Conservation (phyloP, 2,329 filamentous ascomycete genomes). For the Graphilbum fragrans region DNA sequence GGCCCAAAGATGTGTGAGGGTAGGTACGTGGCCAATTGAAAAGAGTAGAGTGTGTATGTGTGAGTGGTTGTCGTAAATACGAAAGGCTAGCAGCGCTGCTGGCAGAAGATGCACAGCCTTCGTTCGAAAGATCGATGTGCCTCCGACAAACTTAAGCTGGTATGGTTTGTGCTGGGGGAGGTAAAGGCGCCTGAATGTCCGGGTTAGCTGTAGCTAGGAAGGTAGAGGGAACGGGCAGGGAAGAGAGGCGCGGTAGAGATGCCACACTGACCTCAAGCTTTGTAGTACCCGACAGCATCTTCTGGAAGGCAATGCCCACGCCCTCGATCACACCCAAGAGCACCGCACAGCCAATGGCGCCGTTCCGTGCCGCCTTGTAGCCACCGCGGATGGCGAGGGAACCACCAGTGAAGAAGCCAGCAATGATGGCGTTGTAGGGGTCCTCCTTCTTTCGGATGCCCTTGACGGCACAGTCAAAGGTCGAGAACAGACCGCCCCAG, state of each 20-base stretch:
- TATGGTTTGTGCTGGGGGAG: too few relatives aligned
- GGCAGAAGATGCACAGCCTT: too few relatives aligned
- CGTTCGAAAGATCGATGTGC: too few relatives aligned
- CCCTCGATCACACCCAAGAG: constrained; percentile 94
- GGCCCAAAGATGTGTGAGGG: background rate
- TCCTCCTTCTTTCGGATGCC: constrained; percentile 93
- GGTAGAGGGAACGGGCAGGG: background rate
- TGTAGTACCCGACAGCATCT: constrained; percentile 85
- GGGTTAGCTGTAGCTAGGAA: too few relatives aligned
- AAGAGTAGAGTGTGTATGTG: constrained; percentile 6
- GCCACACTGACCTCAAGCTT: constrained; percentile 53
- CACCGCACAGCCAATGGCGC: constrained; percentile 90
- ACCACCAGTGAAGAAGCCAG: constrained; percentile 92
- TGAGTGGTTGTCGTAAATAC: background rate
- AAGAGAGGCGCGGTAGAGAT: background rate
- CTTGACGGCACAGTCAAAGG: constrained; percentile 95
- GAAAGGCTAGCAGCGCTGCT: too few relatives aligned
- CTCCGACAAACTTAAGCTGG: too few relatives aligned
- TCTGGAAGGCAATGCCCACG: constrained; percentile 88
- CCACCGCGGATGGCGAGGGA: constrained; percentile 86
- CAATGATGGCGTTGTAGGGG: constrained; percentile 94
- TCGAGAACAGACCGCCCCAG: constrained; percentile 92
- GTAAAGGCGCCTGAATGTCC: background rate
- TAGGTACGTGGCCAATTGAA: background rate
- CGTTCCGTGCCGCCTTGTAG: constrained; percentile 83